These are phyloP conservation scores for Dothideomycetes sp. DNA, from an alignment of 2,329 filamentous ascomycete genomes.

Conservation along the genomic window DNA sequence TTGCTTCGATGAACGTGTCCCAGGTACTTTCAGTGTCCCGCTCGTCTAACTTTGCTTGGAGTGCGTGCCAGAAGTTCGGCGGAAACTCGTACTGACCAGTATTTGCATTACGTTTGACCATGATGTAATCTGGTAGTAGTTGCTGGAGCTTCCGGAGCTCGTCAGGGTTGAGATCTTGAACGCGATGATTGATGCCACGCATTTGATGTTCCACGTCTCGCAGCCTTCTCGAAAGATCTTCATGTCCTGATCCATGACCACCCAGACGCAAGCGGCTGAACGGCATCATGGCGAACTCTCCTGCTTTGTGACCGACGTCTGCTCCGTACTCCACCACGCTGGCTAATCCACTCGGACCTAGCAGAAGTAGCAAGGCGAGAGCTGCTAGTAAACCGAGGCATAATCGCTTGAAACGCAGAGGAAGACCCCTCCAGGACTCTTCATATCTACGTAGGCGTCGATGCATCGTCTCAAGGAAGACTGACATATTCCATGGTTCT, in stretches of 20 bases:
- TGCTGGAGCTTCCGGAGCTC: slow-evolving; percentile 32
- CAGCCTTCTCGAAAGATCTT: not conserved
- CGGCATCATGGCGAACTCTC: slow-evolving; percentile 5
- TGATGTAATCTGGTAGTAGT: slow-evolving; percentile 48
- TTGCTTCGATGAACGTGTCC: slow-evolving; percentile 22
- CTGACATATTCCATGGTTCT: slow-evolving; percentile 6
- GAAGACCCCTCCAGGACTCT: not conserved
- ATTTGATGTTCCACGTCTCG: slow-evolving; percentile 6
- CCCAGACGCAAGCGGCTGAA: slow-evolving; percentile 2
- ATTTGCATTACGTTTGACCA: slow-evolving; percentile 41
- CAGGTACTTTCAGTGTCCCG: slow-evolving; percentile 30
- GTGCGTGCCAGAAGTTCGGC: slow-evolving; percentile 56
- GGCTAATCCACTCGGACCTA: not conserved
- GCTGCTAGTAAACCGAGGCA: slow-evolving; percentile 5
- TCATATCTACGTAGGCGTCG: too few species aligned
- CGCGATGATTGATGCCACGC: slow-evolving; percentile 5
- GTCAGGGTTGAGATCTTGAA: slow-evolving; percentile 4
- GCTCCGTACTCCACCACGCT: not conserved
- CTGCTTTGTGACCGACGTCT: slow-evolving; percentile 2
- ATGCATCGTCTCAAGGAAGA: slow-evolving; percentile 14
- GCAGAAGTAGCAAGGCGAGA: not conserved
- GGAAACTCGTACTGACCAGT: slow-evolving; percentile 48
- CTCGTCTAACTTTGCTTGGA: slow-evolving; percentile 46
- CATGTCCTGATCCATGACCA: not conserved
- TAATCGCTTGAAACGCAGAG: not conserved